These are phyloP conservation scores for Rhizopus arrhizus DNA, from an alignment of 371 early-diverging fungal species.

Conservation along the genomic window DNA sequence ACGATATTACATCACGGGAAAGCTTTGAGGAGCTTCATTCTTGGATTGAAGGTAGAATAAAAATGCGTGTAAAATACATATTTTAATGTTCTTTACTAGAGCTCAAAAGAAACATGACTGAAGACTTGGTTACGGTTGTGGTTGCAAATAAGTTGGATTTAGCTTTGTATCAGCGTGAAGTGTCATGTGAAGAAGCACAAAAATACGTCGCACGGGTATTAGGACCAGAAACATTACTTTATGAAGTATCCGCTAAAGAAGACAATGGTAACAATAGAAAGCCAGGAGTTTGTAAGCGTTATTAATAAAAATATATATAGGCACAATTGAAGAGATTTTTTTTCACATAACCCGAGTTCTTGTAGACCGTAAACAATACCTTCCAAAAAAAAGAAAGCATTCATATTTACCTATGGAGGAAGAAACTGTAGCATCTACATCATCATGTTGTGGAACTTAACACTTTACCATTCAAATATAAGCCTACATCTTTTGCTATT, in stretches of 20 bases:
- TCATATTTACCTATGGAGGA: conserved; percentile 38
- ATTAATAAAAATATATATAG: conserved; percentile 15
- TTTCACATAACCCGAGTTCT: conserved; percentile 60
- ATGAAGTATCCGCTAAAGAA: conserved; percentile 76
- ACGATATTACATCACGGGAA: conserved; percentile 64
- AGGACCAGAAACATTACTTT: conserved; percentile 61
- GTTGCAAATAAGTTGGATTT: conserved; percentile 81
- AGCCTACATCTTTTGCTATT: too few species aligned
- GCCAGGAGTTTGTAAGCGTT: not conserved
- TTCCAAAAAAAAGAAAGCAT: conserved; percentile 35
- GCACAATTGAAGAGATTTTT: conserved; percentile 64
- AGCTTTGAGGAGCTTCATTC: conserved; percentile 65
- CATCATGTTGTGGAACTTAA: conserved; percentile 42
- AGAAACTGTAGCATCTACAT: conserved; percentile 37
- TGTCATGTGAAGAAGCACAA: conserved; percentile 59
- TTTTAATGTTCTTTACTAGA: conserved; percentile 39
- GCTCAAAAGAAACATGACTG: conserved; percentile 72
- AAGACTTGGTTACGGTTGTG: conserved; percentile 69
- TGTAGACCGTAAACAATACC: conserved; percentile 59
- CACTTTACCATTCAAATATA: not conserved
- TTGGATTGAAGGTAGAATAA: conserved; percentile 63
- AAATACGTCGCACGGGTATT: conserved; percentile 62
- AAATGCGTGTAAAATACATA: not conserved
- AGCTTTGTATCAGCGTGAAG: conserved; percentile 59
- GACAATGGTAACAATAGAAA: conserved; percentile 59